phyloP scores from a whole-genome alignment of 2,329 filamentous ascomycete species.

The Aureobasidium sp. region DNA sequence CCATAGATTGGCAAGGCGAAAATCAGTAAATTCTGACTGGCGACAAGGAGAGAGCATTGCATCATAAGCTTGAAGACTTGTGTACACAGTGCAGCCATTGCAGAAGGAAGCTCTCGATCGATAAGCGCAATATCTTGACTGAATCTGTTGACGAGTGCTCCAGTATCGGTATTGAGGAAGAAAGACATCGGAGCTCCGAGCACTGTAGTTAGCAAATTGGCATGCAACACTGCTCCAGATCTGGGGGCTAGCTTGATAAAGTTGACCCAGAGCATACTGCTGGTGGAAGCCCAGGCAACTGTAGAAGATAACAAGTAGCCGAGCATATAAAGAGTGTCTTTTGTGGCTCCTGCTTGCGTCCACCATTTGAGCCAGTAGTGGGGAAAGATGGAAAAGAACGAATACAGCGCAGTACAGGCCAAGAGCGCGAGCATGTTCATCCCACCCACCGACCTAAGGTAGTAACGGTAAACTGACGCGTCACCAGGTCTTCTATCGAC shows the following conservation, averaged over 20 bases:
- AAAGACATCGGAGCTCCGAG: constrained; percentile 27
- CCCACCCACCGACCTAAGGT: background rate
- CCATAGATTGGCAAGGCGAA: constrained; percentile 30
- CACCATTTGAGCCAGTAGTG: constrained; percentile 43
- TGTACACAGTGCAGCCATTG: background rate
- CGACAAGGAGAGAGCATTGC: constrained; percentile 27
- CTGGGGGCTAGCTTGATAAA: constrained; percentile 48
- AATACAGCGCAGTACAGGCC: constrained; percentile 21
- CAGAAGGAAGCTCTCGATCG: constrained; percentile 34
- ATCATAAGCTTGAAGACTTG: constrained; percentile 7
- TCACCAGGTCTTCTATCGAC: constrained; percentile 30
- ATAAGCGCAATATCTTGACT: constrained; percentile 42
- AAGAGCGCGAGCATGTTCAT: constrained; percentile 19
- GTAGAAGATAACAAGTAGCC: constrained; percentile 8
- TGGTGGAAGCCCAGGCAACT: constrained; percentile 21
- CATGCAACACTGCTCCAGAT: constrained; percentile 44
- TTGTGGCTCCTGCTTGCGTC: constrained; percentile 36
- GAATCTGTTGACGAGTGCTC: constrained; percentile 37
- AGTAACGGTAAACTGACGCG: constrained; percentile 28
- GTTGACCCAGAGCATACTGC: constrained; percentile 35
- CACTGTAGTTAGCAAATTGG: constrained; percentile 11
- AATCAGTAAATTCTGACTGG: background rate
- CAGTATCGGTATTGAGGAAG: constrained; percentile 36
- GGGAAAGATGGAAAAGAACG: constrained; percentile 25
- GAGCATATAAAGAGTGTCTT: constrained; percentile 29